A percentile compares a stretch with the other conserved stretches of the same genome.
Evolutionary conservation across 2,329 filamentous ascomycete genomes (phyloP).

Genomic region (Capronia epimyces): DNA sequence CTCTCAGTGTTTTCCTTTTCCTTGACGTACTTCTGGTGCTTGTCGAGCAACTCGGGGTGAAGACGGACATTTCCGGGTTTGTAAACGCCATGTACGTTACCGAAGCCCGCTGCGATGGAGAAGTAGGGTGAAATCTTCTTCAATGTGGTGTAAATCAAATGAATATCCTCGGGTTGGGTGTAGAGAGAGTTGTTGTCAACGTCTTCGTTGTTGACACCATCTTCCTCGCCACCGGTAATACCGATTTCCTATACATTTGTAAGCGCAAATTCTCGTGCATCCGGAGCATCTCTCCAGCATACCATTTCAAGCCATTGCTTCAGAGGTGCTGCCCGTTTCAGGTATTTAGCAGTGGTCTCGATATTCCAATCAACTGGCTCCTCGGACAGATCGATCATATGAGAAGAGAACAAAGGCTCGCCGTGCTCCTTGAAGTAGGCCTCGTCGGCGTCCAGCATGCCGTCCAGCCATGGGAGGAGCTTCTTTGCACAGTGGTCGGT

Average conservation of each 20-base stretch:
- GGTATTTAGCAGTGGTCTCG: constrained; percentile 82
- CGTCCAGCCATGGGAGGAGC: constrained; percentile 95
- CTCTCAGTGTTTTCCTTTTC: constrained; percentile 66
- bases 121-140: constrained; percentile 87
- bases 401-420: constrained; percentile 87
- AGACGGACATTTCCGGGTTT: constrained; percentile 97
- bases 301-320: constrained; percentile 99
- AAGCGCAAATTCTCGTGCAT: constrained; percentile 1
- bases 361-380: constrained; percentile 89
- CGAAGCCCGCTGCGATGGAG: constrained; percentile 96
- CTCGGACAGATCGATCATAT: constrained; percentile 98
- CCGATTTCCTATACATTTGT: constrained; percentile 61
- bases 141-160: constrained; percentile 82
- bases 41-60: constrained; percentile 88
- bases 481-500: constrained; percentile 99
- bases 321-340: constrained; percentile 90
- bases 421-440: constrained; percentile 87
- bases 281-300: constrained; percentile 28
- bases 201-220: constrained; percentile 96
- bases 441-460: constrained; percentile 92
- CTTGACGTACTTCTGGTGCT: constrained; percentile 91
- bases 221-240: constrained; percentile 95
- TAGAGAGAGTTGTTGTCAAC: constrained; percentile 96
- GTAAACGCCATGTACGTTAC: constrained; percentile 99
- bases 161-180: constrained; percentile 96